Evolutionary conservation across 805 yeast genomes (phyloP), one percentile per base, ranked within the genome.

Genomic region (Candida sphagnicola): DNA sequence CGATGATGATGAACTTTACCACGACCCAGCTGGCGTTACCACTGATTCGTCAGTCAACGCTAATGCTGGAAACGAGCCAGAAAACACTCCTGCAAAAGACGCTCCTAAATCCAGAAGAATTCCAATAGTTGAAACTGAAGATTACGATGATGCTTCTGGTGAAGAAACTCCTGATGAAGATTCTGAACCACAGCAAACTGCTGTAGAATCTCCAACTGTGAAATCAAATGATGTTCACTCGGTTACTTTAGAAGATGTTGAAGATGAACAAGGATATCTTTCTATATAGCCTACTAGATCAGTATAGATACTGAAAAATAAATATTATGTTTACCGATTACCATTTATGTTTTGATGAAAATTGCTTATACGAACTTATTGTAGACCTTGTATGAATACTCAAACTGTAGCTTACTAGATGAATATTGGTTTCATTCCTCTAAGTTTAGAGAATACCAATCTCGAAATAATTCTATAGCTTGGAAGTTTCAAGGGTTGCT

Each of bases 181-280:
- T 17, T 11, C 33, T 10, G 33, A 31, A 14, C 26, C 12, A 12
- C 6, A 21, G 24, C 24, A n/a, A 26, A 26, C 13, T 26, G 15
- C 15, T 21, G 25, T 21, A 8, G 25, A 21, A 8, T 8, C 29
- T 26, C 29, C 8, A 12, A 5, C n/a, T 26, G 29, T n/a, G 6
- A 5, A 8, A 26, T 13, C 8, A 8, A 26, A 5, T 8, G 15
- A 8, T 26, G 8, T 26, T 26, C 29, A n/a, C 26, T 6, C 11
- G n/a, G 35, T 31, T 5, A 31, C 35, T 17, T 17, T 18, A 14
- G 35, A 31, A 19, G 35, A 31, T 8, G 35, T 31, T 19, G 35
- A 31, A 31, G 35, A 31, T 14, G 35, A 31, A 19, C 35, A 31
- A 18, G 35, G 35, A 10, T 31, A 17, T 8, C 35, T 31, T 31